Percentiles rank a stretch among this genome's conserved stretches.
Evolutionary conservation across 2,329 filamentous ascomycete genomes (phyloP).

Genomic region (Bipolaris bicolor): DNA sequence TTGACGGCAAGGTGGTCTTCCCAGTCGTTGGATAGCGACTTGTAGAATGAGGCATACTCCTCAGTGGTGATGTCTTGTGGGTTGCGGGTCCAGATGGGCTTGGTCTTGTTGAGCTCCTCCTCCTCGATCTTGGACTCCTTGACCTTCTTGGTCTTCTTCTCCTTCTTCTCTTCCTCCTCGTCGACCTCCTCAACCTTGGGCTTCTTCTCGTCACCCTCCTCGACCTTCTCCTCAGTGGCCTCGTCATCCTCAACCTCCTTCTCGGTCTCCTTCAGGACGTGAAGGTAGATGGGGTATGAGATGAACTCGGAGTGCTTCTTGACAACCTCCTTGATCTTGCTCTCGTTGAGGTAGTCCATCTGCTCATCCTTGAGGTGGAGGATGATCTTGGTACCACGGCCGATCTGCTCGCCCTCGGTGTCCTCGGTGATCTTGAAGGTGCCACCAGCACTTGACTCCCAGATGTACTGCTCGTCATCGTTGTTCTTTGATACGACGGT

Average conservation of each 20-base stretch:
- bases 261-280: conserved; percentile 99
- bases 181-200: conserved; percentile 93
- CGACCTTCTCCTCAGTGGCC: conserved; percentile 68
- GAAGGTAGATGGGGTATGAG: conserved; percentile 99
- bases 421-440: conserved; percentile 94
- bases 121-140: conserved; percentile 99
- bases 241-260: conserved; percentile 98
- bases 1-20: conserved; percentile 99
- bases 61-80: conserved; percentile 92
- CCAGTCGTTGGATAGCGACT: conserved; percentile 99
- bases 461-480: conserved; percentile 99
- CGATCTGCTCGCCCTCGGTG: conserved; percentile 86
- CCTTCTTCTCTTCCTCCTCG: conserved; percentile 84
- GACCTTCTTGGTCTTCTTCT: conserved; percentile 98
- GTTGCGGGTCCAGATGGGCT: conserved; percentile 99
- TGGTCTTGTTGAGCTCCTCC: conserved; percentile 99
- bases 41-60: conserved; percentile 99
- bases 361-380: conserved; percentile 99
- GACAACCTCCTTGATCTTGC: conserved; percentile 99
- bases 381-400: conserved; percentile 96
- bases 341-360: conserved; percentile 96
- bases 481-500: conserved; percentile 98
- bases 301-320: conserved; percentile 99
- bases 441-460: conserved; percentile 96
- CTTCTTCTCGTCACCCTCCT: conserved; percentile 89